A percentile compares a stretch with the other conserved stretches of the same genome.
These are phyloP conservation scores for Ensete ventricosum DNA, from an alignment of 176 grass and related monocot genomes.

Conservation along the genomic window DNA sequence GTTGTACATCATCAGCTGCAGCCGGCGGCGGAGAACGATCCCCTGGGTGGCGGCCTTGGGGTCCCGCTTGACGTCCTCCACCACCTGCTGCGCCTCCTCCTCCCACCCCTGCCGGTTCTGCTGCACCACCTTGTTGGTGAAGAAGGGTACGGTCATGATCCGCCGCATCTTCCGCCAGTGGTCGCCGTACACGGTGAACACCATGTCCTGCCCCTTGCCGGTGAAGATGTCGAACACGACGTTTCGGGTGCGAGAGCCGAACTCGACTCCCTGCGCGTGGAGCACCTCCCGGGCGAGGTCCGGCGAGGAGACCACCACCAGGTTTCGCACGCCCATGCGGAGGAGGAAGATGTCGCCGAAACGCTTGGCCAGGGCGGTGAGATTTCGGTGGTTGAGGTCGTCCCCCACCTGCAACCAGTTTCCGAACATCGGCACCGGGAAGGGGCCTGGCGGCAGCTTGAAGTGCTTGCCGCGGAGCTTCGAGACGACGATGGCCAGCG, in stretches of 20 bases:
- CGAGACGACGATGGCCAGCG: conserved; percentile 51
- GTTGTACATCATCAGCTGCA: conserved; percentile 97
- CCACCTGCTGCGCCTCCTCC: conserved; percentile 53
- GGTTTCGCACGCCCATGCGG: conserved; percentile 74
- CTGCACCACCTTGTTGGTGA: conserved; percentile 89
- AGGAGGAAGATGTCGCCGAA: conserved; percentile 78
- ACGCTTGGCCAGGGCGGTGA: conserved; percentile 40
- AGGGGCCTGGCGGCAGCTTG: conserved; percentile 49
- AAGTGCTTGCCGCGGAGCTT: conserved; percentile 56
- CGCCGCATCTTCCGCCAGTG: conserved; percentile 96
- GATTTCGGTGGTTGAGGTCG: conserved; percentile 87
- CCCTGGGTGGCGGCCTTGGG: conserved; percentile 33
- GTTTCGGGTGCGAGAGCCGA: conserved; percentile 83
- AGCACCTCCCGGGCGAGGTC: conserved; percentile 63
- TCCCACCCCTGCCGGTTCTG: conserved; percentile 68
- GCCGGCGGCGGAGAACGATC: conserved; percentile 46
- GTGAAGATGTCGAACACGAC: conserved; percentile 95
- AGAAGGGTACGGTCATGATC: conserved; percentile 88
- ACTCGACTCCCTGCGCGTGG: conserved; percentile 84
- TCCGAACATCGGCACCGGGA: conserved; percentile 65
- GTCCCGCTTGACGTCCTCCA: conserved; percentile 51
- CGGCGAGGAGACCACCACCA: conserved; percentile 69
- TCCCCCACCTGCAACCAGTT: conserved; percentile 94
- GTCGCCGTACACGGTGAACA: conserved; percentile 88
- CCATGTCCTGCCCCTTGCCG: conserved; percentile 79